A percentile compares a stretch with the other conserved stretches of the same genome.
These are phyloP conservation scores for Hawksworthiomyces lignivorus DNA, from an alignment of 2,329 filamentous ascomycete genomes.

Conservation along the genomic window DNA sequence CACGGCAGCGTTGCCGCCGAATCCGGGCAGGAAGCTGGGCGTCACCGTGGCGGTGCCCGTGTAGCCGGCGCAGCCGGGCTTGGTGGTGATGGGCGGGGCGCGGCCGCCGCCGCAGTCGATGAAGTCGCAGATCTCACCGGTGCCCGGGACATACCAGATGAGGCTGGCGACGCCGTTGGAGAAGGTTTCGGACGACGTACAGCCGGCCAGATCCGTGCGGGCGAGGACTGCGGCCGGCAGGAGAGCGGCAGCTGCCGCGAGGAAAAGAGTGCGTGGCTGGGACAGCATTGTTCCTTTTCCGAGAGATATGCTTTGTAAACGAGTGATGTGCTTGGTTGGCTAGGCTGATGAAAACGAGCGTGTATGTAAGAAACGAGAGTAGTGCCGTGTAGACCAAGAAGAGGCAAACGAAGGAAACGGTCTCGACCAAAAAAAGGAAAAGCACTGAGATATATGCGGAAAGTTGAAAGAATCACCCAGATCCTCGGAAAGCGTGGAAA, in stretches of 20 bases:
- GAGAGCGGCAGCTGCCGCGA: conserved; percentile 7
- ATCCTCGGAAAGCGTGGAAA: no score
- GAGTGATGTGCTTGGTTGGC: no score
- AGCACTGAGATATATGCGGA: no score
- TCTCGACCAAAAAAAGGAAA: no score
- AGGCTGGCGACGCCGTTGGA: conserved; percentile 35
- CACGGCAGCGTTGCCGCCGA: conserved; percentile 13
- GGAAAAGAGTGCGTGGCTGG: neutral
- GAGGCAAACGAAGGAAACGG: no score
- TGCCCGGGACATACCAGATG: conserved; percentile 54
- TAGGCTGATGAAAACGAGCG: no score
- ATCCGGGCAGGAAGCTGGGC: conserved; percentile 38
- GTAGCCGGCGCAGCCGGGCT: conserved; percentile 53
- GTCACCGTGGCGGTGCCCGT: conserved; percentile 46
- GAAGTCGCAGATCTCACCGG: conserved; percentile 55
- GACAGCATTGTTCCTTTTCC: neutral
- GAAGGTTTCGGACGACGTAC: conserved; percentile 29
- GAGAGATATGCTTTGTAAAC: no score
- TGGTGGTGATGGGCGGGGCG: conserved; percentile 54
- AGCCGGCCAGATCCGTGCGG: conserved; percentile 39
- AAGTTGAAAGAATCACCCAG: no score
- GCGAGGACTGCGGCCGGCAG: conserved; percentile 21
- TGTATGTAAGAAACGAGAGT: no score
- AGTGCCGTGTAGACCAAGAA: no score
- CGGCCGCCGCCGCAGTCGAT: conserved; percentile 62